A percentile compares a stretch with the other conserved stretches of the same genome.
Conservation (phyloP, 306 rosid species). For the Dryas octopetala region DNA sequence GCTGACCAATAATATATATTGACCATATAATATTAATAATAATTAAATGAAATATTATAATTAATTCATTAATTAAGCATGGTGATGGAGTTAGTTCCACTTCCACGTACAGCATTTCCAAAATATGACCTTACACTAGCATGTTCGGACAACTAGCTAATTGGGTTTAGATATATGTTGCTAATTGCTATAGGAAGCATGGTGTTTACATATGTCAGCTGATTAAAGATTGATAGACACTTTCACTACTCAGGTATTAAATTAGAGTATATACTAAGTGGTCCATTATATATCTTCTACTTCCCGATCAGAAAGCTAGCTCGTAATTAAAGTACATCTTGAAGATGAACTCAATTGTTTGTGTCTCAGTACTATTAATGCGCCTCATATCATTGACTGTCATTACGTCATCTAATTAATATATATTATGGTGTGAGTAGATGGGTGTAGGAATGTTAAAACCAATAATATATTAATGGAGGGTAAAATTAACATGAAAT, state of each 20-base stretch:
- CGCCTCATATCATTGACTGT: neutral
- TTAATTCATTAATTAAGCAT: too few relatives aligned
- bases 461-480: neutral
- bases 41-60: too few relatives aligned
- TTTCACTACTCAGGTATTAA: neutral
- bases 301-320: too few relatives aligned
- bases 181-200: neutral
- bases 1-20: too few relatives aligned
- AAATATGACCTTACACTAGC: neutral
- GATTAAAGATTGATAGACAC: slow-evolving; percentile 8
- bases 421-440: neutral
- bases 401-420: neutral
- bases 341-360: neutral
- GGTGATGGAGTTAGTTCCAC: too few relatives aligned
- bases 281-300: neutral
- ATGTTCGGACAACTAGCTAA: slow-evolving; percentile 7
- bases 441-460: neutral
- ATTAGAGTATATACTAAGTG: neutral
- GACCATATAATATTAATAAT: too few relatives aligned
- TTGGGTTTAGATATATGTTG: neutral
- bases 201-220: slow-evolving; percentile 2
- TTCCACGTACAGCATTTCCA: neutral
- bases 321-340: too few relatives aligned
- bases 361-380: neutral
- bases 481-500: neutral